phyloP scores from a whole-genome alignment of 2,329 filamentous ascomycete species.

The Claviceps sp. region DNA sequence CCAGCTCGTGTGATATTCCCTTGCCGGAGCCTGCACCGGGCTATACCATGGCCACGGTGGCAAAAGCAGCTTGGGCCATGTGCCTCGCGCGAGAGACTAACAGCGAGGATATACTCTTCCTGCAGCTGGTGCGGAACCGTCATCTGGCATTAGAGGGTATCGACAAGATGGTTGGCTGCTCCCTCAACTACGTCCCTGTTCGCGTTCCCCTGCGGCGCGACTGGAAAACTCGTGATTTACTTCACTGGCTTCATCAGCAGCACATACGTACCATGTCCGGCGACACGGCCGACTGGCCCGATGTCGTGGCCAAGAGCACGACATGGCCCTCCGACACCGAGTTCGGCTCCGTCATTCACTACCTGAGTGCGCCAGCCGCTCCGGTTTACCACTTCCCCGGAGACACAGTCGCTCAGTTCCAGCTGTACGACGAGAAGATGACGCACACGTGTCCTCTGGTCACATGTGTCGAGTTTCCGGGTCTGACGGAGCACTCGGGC shows the following conservation, averaged over 20 bases:
- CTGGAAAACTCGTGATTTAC: neutral
- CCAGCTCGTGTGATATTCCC: neutral
- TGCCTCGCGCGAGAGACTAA: neutral
- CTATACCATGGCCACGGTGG: neutral
- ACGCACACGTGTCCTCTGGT: neutral
- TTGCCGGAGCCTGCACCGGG: neutral
- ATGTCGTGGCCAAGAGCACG: neutral
- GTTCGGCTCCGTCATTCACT: neutral
- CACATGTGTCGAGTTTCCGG: neutral
- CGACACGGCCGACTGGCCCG: neutral
- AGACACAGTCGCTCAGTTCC: neutral
- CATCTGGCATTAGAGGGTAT: neutral
- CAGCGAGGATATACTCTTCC: neutral
- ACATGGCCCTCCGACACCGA: neutral
- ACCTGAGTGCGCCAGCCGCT: neutral
- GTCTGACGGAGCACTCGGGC: neutral
- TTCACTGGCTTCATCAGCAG: neutral
- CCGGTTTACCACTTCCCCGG: neutral
- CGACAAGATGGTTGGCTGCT: neutral
- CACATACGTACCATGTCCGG: neutral
- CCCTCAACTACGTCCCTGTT: neutral
- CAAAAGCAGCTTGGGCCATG: neutral
- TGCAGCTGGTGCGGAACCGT: neutral
- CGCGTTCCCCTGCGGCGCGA: neutral
- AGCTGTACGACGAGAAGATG: neutral